Evolutionary conservation across 495 filamentous ascomycete genomes (phyloP).

Genomic region (Massariosphaeria phaeospora): DNA sequence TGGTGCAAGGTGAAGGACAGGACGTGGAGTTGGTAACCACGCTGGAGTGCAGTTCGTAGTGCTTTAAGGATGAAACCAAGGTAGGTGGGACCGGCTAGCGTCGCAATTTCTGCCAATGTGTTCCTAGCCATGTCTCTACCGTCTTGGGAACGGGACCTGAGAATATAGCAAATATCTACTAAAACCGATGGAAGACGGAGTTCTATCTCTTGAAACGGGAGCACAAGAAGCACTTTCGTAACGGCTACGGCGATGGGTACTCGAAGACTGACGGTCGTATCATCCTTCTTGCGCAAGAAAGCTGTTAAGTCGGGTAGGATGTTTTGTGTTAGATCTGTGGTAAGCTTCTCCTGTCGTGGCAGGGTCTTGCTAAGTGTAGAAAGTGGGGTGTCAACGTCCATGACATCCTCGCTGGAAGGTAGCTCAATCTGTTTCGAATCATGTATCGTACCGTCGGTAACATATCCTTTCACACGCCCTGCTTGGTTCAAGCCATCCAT

Average conservation of each 20-base stretch:
- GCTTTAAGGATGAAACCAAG: constrained; percentile 93
- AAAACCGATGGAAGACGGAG: constrained; percentile 74
- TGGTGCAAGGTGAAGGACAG: constrained; percentile 93
- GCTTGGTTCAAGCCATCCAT: constrained; percentile 65
- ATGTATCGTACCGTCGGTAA: constrained; percentile 1
- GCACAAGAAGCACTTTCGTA: constrained; percentile 75
- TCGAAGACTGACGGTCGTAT: constrained; percentile 84
- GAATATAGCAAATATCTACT: constrained; percentile 85
- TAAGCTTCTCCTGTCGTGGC: constrained; percentile 64
- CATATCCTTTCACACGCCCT: constrained; percentile 45
- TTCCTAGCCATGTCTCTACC: constrained; percentile 85
- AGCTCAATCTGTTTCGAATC: constrained; percentile 44
- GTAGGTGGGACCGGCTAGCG: constrained; percentile 71
- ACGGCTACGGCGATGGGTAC: constrained; percentile 81
- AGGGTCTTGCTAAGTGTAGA: constrained; percentile 58
- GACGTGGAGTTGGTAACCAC: constrained; percentile 91
- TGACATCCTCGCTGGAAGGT: constrained; percentile 3
- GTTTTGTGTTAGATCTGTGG: constrained; percentile 64
- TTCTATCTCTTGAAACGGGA: constrained; percentile 65
- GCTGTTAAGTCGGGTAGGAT: constrained; percentile 70
- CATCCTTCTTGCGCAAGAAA: constrained; percentile 90
- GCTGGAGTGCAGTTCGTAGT: constrained; percentile 69
- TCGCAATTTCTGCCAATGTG: constrained; percentile 75
- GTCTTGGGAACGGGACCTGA: constrained; percentile 83
- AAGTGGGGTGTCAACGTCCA: constrained; percentile 26